Percentiles rank a stretch among this genome's conserved stretches.
These are phyloP conservation scores for Neonectria ditissima DNA, from an alignment of 2,329 filamentous ascomycete species.

Conservation along the genomic window DNA sequence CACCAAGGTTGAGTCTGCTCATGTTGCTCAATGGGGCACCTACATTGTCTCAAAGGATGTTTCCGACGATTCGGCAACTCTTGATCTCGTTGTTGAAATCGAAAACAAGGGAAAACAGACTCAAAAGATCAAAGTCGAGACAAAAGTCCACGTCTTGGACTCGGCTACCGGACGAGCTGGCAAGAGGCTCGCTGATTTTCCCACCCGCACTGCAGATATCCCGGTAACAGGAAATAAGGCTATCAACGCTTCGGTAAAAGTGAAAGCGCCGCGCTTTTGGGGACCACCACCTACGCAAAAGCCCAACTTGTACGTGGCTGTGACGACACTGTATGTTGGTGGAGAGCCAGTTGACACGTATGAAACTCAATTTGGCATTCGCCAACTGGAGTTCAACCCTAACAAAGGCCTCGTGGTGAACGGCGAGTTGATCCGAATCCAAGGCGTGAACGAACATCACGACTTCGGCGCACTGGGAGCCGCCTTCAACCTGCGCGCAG, in stretches of 20 bases:
- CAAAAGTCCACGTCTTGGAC: conserved; percentile 55
- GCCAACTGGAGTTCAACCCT: conserved; percentile 54
- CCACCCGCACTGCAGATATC: conserved; percentile 19
- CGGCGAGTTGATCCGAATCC: conserved; percentile 56
- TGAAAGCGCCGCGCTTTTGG: conserved; percentile 58
- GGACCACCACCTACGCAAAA: conserved; percentile 58
- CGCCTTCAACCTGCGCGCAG: conserved; percentile 62
- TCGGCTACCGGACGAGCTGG: conserved; percentile 43
- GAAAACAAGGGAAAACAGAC: conserved; percentile 55
- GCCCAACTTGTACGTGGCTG: conserved; percentile 61
- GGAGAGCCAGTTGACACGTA: conserved; percentile 55
- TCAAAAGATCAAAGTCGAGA: conserved; percentile 53
- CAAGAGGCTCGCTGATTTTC: conserved; percentile 50
- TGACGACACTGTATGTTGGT: conserved; percentile 52
- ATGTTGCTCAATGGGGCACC: conserved; percentile 64
- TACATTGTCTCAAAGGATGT: conserved; percentile 60
- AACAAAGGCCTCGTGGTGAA: conserved; percentile 60
- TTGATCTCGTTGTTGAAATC: conserved; percentile 58
- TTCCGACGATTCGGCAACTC: conserved; percentile 56
- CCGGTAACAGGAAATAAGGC: conserved; percentile 47
- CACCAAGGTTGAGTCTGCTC: conserved; percentile 57
- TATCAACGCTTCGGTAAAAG: conserved; percentile 47
- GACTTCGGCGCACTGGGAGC: conserved; percentile 63
- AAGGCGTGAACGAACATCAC: conserved; percentile 64
- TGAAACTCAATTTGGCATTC: conserved; percentile 63